A percentile compares a stretch with the other conserved stretches of the same genome.
phyloP scores from a whole-genome alignment of 495 filamentous ascomycete genomes.

The Penicillium macrosclerotiorum region DNA sequence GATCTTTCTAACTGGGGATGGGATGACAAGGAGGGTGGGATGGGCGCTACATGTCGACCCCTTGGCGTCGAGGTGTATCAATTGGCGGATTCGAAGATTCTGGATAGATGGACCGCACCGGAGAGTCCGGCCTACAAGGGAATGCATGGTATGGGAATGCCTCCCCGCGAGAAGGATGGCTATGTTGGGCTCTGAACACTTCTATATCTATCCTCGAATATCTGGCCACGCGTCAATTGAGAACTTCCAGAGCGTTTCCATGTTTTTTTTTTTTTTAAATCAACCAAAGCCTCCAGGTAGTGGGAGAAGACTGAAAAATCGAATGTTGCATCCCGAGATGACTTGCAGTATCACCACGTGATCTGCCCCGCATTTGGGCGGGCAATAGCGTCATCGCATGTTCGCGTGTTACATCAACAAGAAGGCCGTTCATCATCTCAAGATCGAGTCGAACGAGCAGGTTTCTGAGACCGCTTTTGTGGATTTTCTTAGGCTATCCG shows the following conservation, averaged over 20 bases:
- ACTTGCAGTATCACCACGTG: slow-evolving; percentile 18
- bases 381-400: slow-evolving; percentile 20
- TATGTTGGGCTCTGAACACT: slow-evolving; percentile 28
- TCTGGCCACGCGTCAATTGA: not conserved
- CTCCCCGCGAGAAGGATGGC: slow-evolving; percentile 28
- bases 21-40: slow-evolving; percentile 61
- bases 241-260: too few relatives aligned
- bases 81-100: slow-evolving; percentile 47
- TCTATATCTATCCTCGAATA: not conserved
- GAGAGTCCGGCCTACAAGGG: slow-evolving; percentile 59
- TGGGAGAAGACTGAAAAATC: not conserved
- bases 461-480: too few relatives aligned
- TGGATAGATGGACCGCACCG: slow-evolving; percentile 61
- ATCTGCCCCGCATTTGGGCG: slow-evolving; percentile 23
- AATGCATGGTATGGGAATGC: slow-evolving; percentile 62
- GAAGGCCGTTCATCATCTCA: not conserved
- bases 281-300: too few relatives aligned
- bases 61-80: slow-evolving; percentile 68
- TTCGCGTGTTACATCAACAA: slow-evolving; percentile 20
- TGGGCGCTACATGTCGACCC: slow-evolving; percentile 72
- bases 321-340: not conserved
- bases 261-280: too few relatives aligned
- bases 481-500: too few relatives aligned
- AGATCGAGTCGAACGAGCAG: slow-evolving; percentile 1
- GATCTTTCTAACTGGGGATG: slow-evolving; percentile 77